Percentiles rank a stretch among this genome's conserved stretches.
phyloP scores from a whole-genome alignment of 2,329 filamentous ascomycete genomes.

The Cryphonectria japonica region DNA sequence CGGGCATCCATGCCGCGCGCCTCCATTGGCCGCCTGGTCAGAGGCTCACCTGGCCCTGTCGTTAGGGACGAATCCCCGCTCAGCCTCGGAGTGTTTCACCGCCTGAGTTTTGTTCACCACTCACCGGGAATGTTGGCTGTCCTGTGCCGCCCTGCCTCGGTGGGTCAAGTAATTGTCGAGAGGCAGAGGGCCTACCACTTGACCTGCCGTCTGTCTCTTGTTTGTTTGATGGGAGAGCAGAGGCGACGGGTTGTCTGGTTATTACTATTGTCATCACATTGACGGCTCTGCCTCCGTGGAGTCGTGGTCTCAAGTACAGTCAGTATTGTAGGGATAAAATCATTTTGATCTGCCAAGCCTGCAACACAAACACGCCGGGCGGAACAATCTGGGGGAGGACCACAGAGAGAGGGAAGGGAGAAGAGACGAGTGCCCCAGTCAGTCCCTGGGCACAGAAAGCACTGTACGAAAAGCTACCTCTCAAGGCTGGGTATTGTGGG shows the following conservation, averaged over 20 bases:
- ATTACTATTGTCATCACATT: background rate
- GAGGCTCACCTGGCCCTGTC: constrained; percentile 17
- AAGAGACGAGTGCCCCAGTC: background rate
- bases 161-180: background rate
- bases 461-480: constrained; percentile 10
- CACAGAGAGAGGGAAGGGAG: too few relatives aligned
- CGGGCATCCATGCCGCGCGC: constrained; percentile 2
- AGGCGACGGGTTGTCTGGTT: background rate
- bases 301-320: background rate
- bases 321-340: background rate
- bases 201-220: background rate
- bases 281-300: background rate
- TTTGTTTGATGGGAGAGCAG: background rate
- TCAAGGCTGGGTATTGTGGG: constrained; percentile 3
- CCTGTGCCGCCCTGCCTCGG: constrained; percentile 1
- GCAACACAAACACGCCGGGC: background rate
- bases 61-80: constrained; percentile 3
- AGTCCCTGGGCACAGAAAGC: background rate
- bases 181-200: background rate
- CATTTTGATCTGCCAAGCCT: background rate
- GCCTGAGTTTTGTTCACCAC: constrained; percentile 16
- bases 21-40: constrained; percentile 22
- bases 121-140: constrained; percentile 7
- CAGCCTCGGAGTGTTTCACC: constrained; percentile 28
- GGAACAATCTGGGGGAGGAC: too few relatives aligned